These are phyloP conservation scores for Talaromyces sp. DNA, from an alignment of 2,329 filamentous ascomycete species.

Conservation along the genomic window DNA sequence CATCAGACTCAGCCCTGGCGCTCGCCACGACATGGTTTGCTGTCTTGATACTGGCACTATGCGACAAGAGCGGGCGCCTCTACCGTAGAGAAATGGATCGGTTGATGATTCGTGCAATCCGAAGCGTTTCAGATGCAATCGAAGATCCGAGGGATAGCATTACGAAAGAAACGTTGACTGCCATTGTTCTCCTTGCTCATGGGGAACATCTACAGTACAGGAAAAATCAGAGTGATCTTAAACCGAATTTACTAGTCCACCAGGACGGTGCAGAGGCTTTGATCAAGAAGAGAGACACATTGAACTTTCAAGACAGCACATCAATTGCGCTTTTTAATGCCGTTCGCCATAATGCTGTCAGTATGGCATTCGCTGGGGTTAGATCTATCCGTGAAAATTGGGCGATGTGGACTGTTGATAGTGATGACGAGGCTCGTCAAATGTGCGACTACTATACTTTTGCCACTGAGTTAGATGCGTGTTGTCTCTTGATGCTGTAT, in stretches of 20 bases:
- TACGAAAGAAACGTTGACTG: constrained; percentile 8
- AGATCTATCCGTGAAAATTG: not conserved
- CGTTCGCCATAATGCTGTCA: constrained; percentile 15
- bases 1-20: constrained; percentile 5
- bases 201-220: constrained; percentile 13
- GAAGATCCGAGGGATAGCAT: constrained; percentile 7
- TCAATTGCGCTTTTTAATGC: constrained; percentile 15
- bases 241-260: constrained; percentile 3
- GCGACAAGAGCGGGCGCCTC: not conserved
- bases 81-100: not conserved
- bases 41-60: constrained; percentile 5
- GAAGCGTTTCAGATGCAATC: not conserved
- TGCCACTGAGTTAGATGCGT: constrained; percentile 16
- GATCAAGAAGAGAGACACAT: constrained; percentile 1
- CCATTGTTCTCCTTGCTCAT: constrained; percentile 12
- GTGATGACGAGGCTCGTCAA: not conserved
- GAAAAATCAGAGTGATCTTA: not conserved
- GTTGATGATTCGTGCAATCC: constrained; percentile 2
- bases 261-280: constrained; percentile 16
- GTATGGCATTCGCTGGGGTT: not conserved
- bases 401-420: constrained; percentile 9
- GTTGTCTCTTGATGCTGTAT: constrained; percentile 3
- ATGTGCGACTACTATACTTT: constrained; percentile 18
- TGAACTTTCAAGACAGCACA: constrained; percentile 15
- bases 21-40: constrained; percentile 15